phyloP scores from a whole-genome alignment of 306 rosid species.

The Inga laurina region DNA sequence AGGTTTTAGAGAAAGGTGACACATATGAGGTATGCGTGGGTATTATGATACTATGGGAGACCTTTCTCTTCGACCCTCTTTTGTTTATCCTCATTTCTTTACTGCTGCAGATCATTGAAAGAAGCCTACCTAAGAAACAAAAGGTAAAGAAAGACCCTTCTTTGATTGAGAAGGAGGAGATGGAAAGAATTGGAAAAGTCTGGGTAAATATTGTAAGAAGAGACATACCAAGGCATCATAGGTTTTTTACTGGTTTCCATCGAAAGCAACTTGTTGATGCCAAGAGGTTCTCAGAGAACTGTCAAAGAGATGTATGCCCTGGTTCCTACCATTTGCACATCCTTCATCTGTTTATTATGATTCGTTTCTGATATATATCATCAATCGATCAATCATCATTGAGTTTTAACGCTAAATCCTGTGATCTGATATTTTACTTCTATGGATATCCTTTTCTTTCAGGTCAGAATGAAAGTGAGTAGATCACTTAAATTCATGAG shows the following conservation, averaged over 20 bases:
- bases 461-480: slow-evolving; percentile 88
- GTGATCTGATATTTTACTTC: slow-evolving; percentile 29
- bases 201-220: slow-evolving; percentile 91
- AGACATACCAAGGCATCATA: slow-evolving; percentile 89
- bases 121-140: slow-evolving; percentile 90
- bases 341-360: slow-evolving; percentile 16
- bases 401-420: slow-evolving; percentile 13
- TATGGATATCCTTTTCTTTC: slow-evolving; percentile 33
- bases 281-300: slow-evolving; percentile 86
- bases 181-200: slow-evolving; percentile 76
- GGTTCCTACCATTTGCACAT: slow-evolving; percentile 16
- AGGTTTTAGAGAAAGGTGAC: slow-evolving; percentile 99
- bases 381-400: not conserved
- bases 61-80: not conserved
- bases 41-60: not conserved
- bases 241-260: slow-evolving; percentile 68
- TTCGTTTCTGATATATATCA: slow-evolving; percentile 27
- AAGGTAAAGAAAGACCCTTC: slow-evolving; percentile 79
- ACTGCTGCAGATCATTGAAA: slow-evolving; percentile 82
- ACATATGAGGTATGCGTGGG: slow-evolving; percentile 78
- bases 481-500: slow-evolving; percentile 83
- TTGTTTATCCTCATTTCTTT: slow-evolving; percentile 29
- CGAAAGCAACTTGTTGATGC: slow-evolving; percentile 92
- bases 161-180: slow-evolving; percentile 84
- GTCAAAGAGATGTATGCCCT: slow-evolving; percentile 93